These are phyloP conservation scores for Kodamaea arcana DNA, from an alignment of 1,139 yeast genomes.

Conservation along the genomic window DNA sequence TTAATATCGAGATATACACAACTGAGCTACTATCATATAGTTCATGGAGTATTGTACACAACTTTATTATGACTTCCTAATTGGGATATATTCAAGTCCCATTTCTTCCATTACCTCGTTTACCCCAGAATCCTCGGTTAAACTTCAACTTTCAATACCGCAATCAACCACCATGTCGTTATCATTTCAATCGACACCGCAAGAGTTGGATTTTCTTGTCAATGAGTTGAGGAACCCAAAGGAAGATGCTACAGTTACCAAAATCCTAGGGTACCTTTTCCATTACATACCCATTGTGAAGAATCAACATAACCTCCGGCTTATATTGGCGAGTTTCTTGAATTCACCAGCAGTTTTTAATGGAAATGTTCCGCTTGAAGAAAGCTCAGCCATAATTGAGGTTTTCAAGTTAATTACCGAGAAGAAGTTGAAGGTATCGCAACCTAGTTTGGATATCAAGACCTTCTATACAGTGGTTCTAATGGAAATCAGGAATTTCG, in stretches of 20 bases:
- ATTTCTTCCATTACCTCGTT: too few relatives aligned
- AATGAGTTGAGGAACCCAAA: constrained; percentile 42
- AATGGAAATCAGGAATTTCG: constrained; percentile 35
- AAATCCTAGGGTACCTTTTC: constrained; percentile 49
- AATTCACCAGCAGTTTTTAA: constrained; percentile 45
- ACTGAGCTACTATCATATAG: too few relatives aligned
- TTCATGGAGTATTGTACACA: too few relatives aligned
- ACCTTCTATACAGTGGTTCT: constrained; percentile 46
- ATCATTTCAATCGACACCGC: constrained; percentile 20
- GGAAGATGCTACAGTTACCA: constrained; percentile 27
- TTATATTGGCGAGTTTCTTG: constrained; percentile 49
- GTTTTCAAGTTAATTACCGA: constrained; percentile 47
- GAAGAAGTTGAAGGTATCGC: constrained; percentile 53
- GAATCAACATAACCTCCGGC: constrained; percentile 50
- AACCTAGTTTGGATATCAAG: constrained; percentile 55
- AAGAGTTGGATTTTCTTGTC: constrained; percentile 47
- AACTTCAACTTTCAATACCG: too few relatives aligned
- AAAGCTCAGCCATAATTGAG: constrained; percentile 40
- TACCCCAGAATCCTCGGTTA: too few relatives aligned
- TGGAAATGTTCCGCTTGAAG: constrained; percentile 29
- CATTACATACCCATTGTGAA: constrained; percentile 62
- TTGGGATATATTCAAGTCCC: too few relatives aligned
- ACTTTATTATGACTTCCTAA: too few relatives aligned
- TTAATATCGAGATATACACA: too few relatives aligned
- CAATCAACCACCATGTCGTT: not conserved